A percentile compares a stretch with the other conserved stretches of the same genome.
phyloP scores from a whole-genome alignment of 345 rosid species.

The Eucalyptus dawsonii region DNA sequence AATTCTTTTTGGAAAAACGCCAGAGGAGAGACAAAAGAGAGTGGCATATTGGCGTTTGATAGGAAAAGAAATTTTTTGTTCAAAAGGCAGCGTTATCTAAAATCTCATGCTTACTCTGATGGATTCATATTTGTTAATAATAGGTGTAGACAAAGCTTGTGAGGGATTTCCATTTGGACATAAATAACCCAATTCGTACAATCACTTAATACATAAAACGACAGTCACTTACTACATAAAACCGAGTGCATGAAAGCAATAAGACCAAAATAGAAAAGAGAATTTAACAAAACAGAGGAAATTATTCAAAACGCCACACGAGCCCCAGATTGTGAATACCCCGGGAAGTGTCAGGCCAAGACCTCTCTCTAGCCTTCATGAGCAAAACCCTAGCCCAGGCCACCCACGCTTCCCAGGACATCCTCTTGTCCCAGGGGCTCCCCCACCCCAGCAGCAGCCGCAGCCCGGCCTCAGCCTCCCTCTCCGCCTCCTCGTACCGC shows the following conservation, averaged over 20 bases:
- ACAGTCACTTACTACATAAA: no score
- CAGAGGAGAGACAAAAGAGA: no score
- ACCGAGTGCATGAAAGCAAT: no score
- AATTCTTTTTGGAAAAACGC: no score
- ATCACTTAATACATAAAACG: no score
- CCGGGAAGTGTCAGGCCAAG: constrained; percentile 82
- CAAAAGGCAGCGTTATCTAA: no score
- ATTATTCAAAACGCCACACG: constrained; percentile 3
- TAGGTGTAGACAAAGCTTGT: background rate
- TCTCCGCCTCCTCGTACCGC: constrained; percentile 59
- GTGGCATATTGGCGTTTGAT: no score
- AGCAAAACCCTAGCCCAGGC: constrained; percentile 78
- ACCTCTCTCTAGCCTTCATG: constrained; percentile 69
- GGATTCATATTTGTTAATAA: background rate
- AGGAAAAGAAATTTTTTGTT: no score
- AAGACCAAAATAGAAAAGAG: background rate
- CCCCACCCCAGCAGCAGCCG: constrained; percentile 74
- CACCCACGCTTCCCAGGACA: constrained; percentile 90
- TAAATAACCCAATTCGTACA: background rate
- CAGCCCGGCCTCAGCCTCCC: constrained; percentile 53
- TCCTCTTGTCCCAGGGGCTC: constrained; percentile 91
- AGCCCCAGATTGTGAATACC: constrained; percentile 76
- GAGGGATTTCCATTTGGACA: background rate
- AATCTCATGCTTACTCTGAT: background rate
- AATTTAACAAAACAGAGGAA: background rate